Base-by-base conservation (phyloP, 2,329 filamentous ascomycete species). In the Xylariaceae sp. region DNA sequence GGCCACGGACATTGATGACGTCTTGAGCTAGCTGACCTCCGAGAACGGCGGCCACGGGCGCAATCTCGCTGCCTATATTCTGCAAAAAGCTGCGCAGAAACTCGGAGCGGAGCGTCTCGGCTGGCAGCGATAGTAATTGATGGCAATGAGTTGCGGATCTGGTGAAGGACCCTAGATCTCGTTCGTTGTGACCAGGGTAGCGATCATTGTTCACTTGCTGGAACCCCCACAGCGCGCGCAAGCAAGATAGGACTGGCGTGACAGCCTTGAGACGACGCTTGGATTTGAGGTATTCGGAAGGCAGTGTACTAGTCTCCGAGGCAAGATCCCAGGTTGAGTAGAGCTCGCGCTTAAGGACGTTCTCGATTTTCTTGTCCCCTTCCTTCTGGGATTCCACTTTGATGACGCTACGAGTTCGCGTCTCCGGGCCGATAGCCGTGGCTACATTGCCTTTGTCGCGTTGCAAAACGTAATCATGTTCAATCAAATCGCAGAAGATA, bases 1-100 rank as follows among this genome's bases (percentile, higher is more conserved):
- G 87, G 47, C 93, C 91, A 5, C 98, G 83, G 29, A 97, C 93
- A 68, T 98, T 98, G 76, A 99, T 98, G 49, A 96, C 92, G 71
- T 99, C 95, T 75, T 99, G 95, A 0, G 93, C 91, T 16, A 99
- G 81, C 72, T 93, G 87, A 9, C 93, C 95, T 47, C 95, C 95
- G 10, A 99, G 79, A 56, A 96, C 91, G 1, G 95, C 93, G 0
- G 90, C 88, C 7, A 96, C 91, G 7, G 95, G 92, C 12, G 90
- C 88, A 40, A 98, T 78, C 75, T 98, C 93, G 67, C 86, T 86
- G 52, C 87, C 89, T 5, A 97, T 79, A 65, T 96, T 96, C 73
- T 95, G 89, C 41, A 98, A 73, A 75, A 99, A 99, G 67, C 81
- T 88, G 54, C 91, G 85, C 21, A 98, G 77, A 65, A 96, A 89